Evolutionary conservation across 1,284 basidiomycete species (phyloP).

Genomic region (Porogramme epimiltina): DNA sequence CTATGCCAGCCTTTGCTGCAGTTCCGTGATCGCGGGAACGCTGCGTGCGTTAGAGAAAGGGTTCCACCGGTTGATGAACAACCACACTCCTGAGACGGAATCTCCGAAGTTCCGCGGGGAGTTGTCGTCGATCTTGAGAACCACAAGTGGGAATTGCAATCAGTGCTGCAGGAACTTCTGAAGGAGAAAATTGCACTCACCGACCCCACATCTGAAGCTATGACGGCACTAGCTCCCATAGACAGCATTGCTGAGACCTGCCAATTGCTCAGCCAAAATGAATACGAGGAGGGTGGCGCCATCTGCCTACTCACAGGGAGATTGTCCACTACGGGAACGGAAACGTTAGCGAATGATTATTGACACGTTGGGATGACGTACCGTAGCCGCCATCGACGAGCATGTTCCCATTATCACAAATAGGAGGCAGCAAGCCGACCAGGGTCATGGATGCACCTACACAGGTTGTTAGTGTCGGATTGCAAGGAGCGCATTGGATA

Average conservation of each 20-base stretch:
- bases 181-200: slow-evolving; percentile 44
- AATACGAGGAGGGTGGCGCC: too few species aligned
- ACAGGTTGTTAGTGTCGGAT: not conserved
- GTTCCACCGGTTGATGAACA: slow-evolving; percentile 91
- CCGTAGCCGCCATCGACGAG: slow-evolving; percentile 95
- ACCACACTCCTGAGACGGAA: slow-evolving; percentile 96
- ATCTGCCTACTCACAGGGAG: slow-evolving; percentile 61
- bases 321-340: slow-evolving; percentile 73
- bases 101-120: slow-evolving; percentile 95
- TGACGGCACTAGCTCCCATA: slow-evolving; percentile 90
- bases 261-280: too few species aligned
- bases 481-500: slow-evolving; percentile 7
- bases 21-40: slow-evolving; percentile 94
- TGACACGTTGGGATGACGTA: slow-evolving; percentile 39
- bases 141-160: slow-evolving; percentile 2
- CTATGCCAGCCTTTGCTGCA: slow-evolving; percentile 96
- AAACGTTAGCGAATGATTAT: slow-evolving; percentile 8
- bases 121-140: slow-evolving; percentile 83
- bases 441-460: slow-evolving; percentile 96
- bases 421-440: slow-evolving; percentile 91
- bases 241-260: slow-evolving; percentile 90
- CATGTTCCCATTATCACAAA: slow-evolving; percentile 94
- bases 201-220: slow-evolving; percentile 94
- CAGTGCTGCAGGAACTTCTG: not conserved
- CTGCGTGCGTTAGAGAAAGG: slow-evolving; percentile 83